Conservation (phyloP, 2,329 filamentous ascomycete genomes). For the Ascochyta rabiei region DNA sequence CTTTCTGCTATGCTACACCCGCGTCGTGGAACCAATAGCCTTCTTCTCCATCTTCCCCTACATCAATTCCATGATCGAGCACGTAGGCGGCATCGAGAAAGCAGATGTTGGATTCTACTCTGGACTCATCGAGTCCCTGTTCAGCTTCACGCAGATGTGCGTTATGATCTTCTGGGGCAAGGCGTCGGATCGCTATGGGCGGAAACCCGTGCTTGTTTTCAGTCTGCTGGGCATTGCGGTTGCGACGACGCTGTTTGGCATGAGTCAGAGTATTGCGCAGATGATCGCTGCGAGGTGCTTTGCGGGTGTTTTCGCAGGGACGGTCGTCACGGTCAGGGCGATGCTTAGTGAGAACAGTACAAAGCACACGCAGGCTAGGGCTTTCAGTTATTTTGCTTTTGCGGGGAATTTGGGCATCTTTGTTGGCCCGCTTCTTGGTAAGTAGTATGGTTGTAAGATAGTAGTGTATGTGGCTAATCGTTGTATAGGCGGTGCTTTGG, state of each 20-base stretch:
- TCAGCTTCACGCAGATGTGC: constrained; percentile 76
- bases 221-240: constrained; percentile 69
- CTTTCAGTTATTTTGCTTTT: constrained; percentile 80
- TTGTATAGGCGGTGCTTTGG: constrained; percentile 66
- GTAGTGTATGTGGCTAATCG: constrained; percentile 7
- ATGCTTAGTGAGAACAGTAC: constrained; percentile 79
- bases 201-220: constrained; percentile 73
- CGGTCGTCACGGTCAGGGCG: constrained; percentile 74
- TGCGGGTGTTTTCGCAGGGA: constrained; percentile 76
- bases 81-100: constrained; percentile 65
- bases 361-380: constrained; percentile 70
- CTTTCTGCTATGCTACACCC: constrained; percentile 73
- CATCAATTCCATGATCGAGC: constrained; percentile 76
- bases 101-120: constrained; percentile 80
- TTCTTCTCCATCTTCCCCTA: constrained; percentile 85
- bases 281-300: constrained; percentile 76
- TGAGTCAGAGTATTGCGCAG: constrained; percentile 70
- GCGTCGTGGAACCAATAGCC: constrained; percentile 76
- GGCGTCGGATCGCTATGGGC: constrained; percentile 70
- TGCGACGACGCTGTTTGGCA: constrained; percentile 69
- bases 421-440: constrained; percentile 68
- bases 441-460: background rate
- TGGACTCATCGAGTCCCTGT: constrained; percentile 73
- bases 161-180: constrained; percentile 78
- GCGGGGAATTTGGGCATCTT: constrained; percentile 76